Conservation (phyloP, 2,329 filamentous ascomycete species). For the Didymella pomorum region DNA sequence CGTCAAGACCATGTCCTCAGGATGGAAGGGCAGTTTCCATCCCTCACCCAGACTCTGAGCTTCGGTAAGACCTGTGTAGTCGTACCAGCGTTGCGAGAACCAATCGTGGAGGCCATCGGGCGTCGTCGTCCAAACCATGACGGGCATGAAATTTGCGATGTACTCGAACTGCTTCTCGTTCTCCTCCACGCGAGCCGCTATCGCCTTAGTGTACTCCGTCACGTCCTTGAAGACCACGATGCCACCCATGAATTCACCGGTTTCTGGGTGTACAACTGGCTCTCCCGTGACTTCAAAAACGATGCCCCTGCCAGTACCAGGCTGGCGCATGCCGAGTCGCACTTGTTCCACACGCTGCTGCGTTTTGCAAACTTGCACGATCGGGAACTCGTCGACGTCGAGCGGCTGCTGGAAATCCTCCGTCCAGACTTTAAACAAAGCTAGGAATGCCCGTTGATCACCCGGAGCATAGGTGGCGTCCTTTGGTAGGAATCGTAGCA, state of each 20-base stretch:
- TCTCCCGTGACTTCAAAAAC: slow-evolving; percentile 74
- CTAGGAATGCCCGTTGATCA: slow-evolving; percentile 62
- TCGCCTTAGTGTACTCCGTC: slow-evolving; percentile 72
- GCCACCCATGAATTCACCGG: slow-evolving; percentile 76
- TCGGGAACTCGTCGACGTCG: slow-evolving; percentile 69
- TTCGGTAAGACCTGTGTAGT: slow-evolving; percentile 72
- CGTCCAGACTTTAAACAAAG: slow-evolving; percentile 68
- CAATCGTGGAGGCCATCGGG: slow-evolving; percentile 74
- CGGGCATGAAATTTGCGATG: slow-evolving; percentile 71
- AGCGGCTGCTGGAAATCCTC: slow-evolving; percentile 70
- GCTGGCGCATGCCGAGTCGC: slow-evolving; percentile 68
- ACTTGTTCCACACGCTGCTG: slow-evolving; percentile 66
- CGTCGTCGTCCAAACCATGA: slow-evolving; percentile 74
- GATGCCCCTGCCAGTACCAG: slow-evolving; percentile 60
- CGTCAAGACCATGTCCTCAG: slow-evolving; percentile 70
- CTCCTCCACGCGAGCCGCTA: slow-evolving; percentile 72
- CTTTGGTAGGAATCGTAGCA: slow-evolving; percentile 53
- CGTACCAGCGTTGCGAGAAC: slow-evolving; percentile 79
- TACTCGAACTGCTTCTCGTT: slow-evolving; percentile 78
- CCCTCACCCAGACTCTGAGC: slow-evolving; percentile 69
- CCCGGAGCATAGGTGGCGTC: slow-evolving; percentile 47
- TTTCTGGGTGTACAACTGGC: slow-evolving; percentile 70
- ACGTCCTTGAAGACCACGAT: slow-evolving; percentile 77
- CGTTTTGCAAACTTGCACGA: slow-evolving; percentile 69
- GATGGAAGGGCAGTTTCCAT: slow-evolving; percentile 72